These are phyloP conservation scores for Cyclotella baltica DNA, from an alignment of 108 stramenopile species.

Conservation along the genomic window DNA sequence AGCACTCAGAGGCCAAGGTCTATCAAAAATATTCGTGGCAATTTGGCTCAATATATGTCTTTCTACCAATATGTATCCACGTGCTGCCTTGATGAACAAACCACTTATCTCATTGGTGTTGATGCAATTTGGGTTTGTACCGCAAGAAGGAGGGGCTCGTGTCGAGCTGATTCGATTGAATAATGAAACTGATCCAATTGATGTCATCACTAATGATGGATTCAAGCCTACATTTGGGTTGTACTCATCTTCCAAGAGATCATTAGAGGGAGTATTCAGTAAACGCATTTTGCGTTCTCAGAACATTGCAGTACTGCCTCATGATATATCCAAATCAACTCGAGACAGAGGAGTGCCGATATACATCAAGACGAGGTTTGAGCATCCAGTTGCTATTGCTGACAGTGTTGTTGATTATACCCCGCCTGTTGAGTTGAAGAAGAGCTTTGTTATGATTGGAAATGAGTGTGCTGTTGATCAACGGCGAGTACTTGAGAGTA, in stretches of 20 bases:
- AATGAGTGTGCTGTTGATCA: neutral
- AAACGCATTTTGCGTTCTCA: slow-evolving; percentile 37
- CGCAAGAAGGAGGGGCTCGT: slow-evolving; percentile 39
- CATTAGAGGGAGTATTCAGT: slow-evolving; percentile 42
- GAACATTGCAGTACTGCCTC: slow-evolving; percentile 41
- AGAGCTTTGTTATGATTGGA: neutral
- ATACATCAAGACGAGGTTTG: slow-evolving; percentile 45
- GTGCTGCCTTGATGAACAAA: slow-evolving; percentile 56
- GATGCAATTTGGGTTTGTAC: slow-evolving; percentile 48
- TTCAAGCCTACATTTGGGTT: slow-evolving; percentile 31
- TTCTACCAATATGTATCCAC: slow-evolving; percentile 41
- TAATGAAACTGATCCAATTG: slow-evolving; percentile 5
- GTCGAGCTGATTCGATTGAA: slow-evolving; percentile 44
- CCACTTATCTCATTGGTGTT: slow-evolving; percentile 50
- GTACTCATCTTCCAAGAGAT: slow-evolving; percentile 44
- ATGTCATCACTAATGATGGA: neutral
- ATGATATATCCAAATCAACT: slow-evolving; percentile 3
- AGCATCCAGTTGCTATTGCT: slow-evolving; percentile 41
- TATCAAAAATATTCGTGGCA: slow-evolving; percentile 48
- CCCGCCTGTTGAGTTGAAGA: slow-evolving; percentile 18
- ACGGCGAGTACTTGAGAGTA: neutral
- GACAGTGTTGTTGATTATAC: slow-evolving; percentile 40
- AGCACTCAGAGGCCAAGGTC: slow-evolving; percentile 40
- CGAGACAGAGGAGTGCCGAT: slow-evolving; percentile 11
- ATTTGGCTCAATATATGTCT: slow-evolving; percentile 55